Conservation (phyloP, 2,329 filamentous ascomycete genomes). For the Penicillium verrucosum region DNA sequence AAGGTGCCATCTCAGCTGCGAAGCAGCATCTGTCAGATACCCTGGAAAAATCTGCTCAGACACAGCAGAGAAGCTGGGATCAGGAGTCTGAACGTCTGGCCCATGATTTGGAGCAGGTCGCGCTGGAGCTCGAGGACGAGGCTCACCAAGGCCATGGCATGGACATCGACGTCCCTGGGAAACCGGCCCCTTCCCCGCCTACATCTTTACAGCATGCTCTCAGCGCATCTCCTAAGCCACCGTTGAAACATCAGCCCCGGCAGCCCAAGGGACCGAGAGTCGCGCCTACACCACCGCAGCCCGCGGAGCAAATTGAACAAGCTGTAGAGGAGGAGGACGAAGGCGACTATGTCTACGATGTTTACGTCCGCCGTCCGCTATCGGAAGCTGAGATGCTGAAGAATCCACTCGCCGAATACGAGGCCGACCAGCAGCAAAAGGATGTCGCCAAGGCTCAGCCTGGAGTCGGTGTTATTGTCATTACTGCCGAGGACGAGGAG, state of each 20-base stretch:
- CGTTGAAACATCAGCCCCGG: constrained; percentile 39
- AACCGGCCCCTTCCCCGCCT: background rate
- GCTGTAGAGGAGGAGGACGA: constrained; percentile 41
- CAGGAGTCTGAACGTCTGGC: constrained; percentile 44
- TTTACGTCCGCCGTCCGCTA: constrained; percentile 54
- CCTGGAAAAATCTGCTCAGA: constrained; percentile 36
- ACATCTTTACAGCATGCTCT: background rate
- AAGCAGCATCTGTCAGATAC: constrained; percentile 34
- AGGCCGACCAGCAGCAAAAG: constrained; percentile 29
- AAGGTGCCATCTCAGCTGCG: constrained; percentile 33
- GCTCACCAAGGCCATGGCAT: constrained; percentile 14
- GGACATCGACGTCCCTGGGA: constrained; percentile 17
- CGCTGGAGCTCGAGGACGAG: constrained; percentile 41
- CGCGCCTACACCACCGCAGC: constrained; percentile 2
- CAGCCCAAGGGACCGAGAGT: constrained; percentile 31
- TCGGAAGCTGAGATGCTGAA: constrained; percentile 33
- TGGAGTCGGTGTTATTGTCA: constrained; percentile 43
- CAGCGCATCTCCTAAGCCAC: constrained; percentile 23
- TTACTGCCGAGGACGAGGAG: constrained; percentile 45
- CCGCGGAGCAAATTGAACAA: constrained; percentile 1
- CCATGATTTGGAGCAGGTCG: constrained; percentile 42
- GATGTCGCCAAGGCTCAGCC: constrained; percentile 31
- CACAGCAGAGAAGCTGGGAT: constrained; percentile 40
- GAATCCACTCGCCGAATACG: constrained; percentile 33
- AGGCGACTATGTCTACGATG: constrained; percentile 61